Evolutionary conservation across 1,284 basidiomycete genomes (phyloP).

Genomic region (Ustilago esculenta): DNA sequence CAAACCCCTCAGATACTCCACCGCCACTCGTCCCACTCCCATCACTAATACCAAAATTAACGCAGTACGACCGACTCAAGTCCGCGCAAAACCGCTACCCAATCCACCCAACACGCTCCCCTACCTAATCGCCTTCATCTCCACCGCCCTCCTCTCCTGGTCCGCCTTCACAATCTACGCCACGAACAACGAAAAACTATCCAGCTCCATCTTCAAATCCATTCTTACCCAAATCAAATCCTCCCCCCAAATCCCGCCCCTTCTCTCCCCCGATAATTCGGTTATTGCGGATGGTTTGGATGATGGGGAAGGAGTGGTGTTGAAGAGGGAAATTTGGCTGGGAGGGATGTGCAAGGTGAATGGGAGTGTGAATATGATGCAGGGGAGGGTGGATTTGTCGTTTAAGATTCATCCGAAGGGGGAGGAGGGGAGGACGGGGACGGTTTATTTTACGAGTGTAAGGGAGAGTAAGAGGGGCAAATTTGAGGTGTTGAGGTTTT

Average conservation of each 20-base stretch:
- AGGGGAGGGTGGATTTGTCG: conserved; percentile 55
- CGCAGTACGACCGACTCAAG: too few relatives aligned
- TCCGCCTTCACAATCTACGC: conserved; percentile 47
- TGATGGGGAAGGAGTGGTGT: conserved; percentile 1
- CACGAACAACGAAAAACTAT: conserved; percentile 60
- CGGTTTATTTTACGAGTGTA: conserved; percentile 59
- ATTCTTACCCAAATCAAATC: conserved; percentile 47
- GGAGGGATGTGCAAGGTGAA: conserved; percentile 41
- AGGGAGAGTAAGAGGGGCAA: conserved; percentile 32
- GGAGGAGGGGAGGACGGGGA: not conserved
- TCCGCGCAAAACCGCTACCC: conserved; percentile 13
- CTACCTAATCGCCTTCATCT: not conserved
- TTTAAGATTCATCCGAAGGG: conserved; percentile 27
- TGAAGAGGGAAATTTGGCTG: conserved; percentile 19
- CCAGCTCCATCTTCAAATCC: conserved; percentile 48
- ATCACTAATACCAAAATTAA: too few relatives aligned
- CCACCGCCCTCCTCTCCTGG: conserved; percentile 36
- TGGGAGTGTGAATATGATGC: conserved; percentile 58
- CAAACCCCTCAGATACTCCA: too few relatives aligned
- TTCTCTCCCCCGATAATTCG: conserved; percentile 23
- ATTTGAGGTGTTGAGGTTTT: conserved; percentile 57
- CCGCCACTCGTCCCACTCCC: too few relatives aligned
- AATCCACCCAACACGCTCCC: conserved; percentile 15
- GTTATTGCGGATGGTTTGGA: too few relatives aligned
- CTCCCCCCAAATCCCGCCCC: conserved; percentile 16